A percentile compares a stretch with the other conserved stretches of the same genome.
These are phyloP conservation scores for Halophytophthora polymorphica DNA, from an alignment of 352 stramenopile species.

Conservation along the genomic window DNA sequence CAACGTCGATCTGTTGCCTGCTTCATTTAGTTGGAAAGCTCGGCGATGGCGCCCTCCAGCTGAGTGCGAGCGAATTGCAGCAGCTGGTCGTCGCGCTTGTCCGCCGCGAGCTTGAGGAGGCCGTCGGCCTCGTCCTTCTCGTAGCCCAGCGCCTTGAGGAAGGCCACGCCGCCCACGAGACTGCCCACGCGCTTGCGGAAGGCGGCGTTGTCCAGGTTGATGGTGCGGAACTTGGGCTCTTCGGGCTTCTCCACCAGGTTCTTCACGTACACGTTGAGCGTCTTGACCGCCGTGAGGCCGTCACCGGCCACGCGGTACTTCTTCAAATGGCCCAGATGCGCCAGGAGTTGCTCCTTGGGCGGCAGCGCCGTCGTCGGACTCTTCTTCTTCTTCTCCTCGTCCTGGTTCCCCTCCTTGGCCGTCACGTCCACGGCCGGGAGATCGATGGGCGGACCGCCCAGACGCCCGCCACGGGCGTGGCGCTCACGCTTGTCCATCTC, in stretches of 20 bases:
- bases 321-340: slow-evolving; percentile 79
- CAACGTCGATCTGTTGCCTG: no score
- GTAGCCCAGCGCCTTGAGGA: slow-evolving; percentile 89
- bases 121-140: slow-evolving; percentile 77
- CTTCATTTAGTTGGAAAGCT: slow-evolving; percentile 45
- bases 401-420: slow-evolving; percentile 11
- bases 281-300: slow-evolving; percentile 78
- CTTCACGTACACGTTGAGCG: slow-evolving; percentile 84
- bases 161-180: slow-evolving; percentile 77
- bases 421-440: slow-evolving; percentile 32
- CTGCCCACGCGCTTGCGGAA: slow-evolving; percentile 88
- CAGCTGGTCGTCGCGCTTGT: slow-evolving; percentile 58
- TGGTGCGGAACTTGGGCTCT: slow-evolving; percentile 89
- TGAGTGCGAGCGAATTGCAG: slow-evolving; percentile 58
- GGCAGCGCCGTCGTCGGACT: slow-evolving; percentile 34
- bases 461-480: slow-evolving; percentile 74
- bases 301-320: slow-evolving; percentile 84
- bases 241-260: slow-evolving; percentile 87
- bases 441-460: slow-evolving; percentile 69
- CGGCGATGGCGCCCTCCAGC: slow-evolving; percentile 56
- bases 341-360: slow-evolving; percentile 66
- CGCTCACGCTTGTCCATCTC: slow-evolving; percentile 91
- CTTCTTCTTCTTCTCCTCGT: slow-evolving; percentile 31
- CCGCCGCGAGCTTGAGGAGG: slow-evolving; percentile 55
- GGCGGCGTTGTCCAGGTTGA: slow-evolving; percentile 89